Percentiles rank a stretch among this genome's conserved stretches.
These are phyloP conservation scores for Carnegiea gigantea DNA, from an alignment of 179 eudicot genomes.

Conservation along the genomic window DNA sequence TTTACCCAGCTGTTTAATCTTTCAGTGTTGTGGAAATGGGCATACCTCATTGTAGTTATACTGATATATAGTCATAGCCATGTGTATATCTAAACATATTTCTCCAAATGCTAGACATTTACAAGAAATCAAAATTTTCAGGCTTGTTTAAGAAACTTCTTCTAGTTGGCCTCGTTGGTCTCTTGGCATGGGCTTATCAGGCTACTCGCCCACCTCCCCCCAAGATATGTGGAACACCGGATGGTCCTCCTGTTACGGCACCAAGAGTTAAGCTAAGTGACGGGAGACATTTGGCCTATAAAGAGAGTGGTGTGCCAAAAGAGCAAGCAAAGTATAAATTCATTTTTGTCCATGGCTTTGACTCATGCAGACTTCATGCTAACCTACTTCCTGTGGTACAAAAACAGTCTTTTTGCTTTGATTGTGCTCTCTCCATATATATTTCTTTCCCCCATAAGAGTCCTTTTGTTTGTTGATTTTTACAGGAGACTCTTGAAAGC, in stretches of 20 bases:
- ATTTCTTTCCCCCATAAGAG: neutral
- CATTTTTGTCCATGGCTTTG: conserved; percentile 33
- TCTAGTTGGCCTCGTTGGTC: conserved; percentile 28
- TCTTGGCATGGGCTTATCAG: conserved; percentile 34
- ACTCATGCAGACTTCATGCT: conserved; percentile 33
- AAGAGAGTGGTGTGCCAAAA: conserved; percentile 33
- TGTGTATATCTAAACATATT: no score
- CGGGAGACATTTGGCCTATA: conserved; percentile 37
- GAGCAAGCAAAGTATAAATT: conserved; percentile 31
- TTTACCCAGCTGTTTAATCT: no score
- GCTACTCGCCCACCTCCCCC: conserved; percentile 37
- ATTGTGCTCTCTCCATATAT: neutral
- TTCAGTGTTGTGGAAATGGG: no score
- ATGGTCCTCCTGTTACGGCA: conserved; percentile 34
- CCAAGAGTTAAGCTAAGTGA: conserved; percentile 33
- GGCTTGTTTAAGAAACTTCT: conserved; percentile 32
- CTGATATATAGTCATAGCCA: neutral
- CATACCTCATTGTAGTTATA: neutral
- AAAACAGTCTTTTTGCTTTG: neutral
- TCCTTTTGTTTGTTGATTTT: neutral
- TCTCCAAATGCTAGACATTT: neutral
- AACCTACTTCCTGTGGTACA: conserved; percentile 27
- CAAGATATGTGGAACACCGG: conserved; percentile 33
- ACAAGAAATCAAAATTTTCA: conserved; percentile 13
- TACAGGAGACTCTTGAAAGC: conserved; percentile 34